These are phyloP conservation scores for Suhomyces kunorum DNA, from an alignment of 1,139 yeast genomes.

Conservation along the genomic window DNA sequence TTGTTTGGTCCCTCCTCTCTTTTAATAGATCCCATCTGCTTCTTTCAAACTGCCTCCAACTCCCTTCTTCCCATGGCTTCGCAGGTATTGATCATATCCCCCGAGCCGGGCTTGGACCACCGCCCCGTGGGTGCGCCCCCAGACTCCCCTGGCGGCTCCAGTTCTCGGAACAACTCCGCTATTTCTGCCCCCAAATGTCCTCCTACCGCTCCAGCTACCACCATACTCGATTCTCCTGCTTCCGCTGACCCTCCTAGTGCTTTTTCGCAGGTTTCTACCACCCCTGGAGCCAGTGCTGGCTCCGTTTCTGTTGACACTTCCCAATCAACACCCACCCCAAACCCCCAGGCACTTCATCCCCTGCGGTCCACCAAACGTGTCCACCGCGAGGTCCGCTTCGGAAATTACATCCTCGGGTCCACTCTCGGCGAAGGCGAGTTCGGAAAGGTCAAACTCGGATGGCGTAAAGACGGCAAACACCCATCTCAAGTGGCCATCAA, in stretches of 20 bases:
- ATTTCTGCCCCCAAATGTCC: too few relatives aligned
- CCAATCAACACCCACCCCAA: too few relatives aligned
- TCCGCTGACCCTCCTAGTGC: neutral
- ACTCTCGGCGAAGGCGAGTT: slow-evolving; percentile 98
- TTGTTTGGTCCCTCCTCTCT: slow-evolving; percentile 8
- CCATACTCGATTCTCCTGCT: neutral
- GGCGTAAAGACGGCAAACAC: slow-evolving; percentile 78
- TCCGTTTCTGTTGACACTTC: neutral
- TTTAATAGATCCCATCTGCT: slow-evolving; percentile 10
- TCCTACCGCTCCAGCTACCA: neutral
- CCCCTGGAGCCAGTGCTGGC: neutral
- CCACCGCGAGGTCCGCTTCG: slow-evolving; percentile 71
- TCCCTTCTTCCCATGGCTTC: slow-evolving; percentile 16
- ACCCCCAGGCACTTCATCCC: too few relatives aligned
- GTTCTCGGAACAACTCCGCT: neutral
- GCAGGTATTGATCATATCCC: slow-evolving; percentile 14
- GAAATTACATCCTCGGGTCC: slow-evolving; percentile 84
- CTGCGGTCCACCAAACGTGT: slow-evolving; percentile 23
- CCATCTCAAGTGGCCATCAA: slow-evolving; percentile 94
- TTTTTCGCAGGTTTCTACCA: neutral
- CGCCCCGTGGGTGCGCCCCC: neutral
- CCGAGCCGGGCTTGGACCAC: slow-evolving; percentile 9
- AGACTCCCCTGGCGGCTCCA: neutral
- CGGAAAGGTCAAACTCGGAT: slow-evolving; percentile 96
- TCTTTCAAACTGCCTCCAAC: slow-evolving; percentile 5